These are phyloP conservation scores for Medakamo hakoo DNA, from an alignment of 139 green algal species.

Conservation along the genomic window DNA sequence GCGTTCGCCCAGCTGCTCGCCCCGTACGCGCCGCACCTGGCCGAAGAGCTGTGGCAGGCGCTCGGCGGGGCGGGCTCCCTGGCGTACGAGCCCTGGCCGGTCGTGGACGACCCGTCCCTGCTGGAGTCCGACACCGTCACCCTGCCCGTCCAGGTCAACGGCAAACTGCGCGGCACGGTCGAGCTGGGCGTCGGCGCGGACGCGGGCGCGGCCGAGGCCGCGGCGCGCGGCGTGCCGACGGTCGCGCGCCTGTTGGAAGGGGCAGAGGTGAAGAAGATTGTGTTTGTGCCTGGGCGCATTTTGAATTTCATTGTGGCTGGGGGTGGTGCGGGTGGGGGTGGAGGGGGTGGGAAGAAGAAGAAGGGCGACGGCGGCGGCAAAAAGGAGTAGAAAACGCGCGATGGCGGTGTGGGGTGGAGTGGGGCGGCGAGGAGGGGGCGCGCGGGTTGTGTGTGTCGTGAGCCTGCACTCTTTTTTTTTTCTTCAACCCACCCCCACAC, in stretches of 20 bases:
- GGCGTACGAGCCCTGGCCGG: slow-evolving; percentile 72
- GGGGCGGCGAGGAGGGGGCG: no score
- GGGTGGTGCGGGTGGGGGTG: slow-evolving; percentile 24
- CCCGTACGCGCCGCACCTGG: slow-evolving; percentile 89
- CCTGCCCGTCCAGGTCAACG: slow-evolving; percentile 78
- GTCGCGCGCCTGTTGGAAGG: slow-evolving; percentile 50
- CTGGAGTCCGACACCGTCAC: slow-evolving; percentile 65
- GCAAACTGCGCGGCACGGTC: slow-evolving; percentile 77
- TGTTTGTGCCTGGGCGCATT: slow-evolving; percentile 84
- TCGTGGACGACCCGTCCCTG: slow-evolving; percentile 38
- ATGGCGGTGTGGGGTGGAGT: no score
- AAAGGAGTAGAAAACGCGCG: no score
- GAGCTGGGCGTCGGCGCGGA: slow-evolving; percentile 37
- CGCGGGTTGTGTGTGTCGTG: no score
- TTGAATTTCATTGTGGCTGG: slow-evolving; percentile 71
- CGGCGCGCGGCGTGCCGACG: slow-evolving; percentile 23
- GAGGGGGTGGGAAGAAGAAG: no score
- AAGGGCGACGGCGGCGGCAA: background rate
- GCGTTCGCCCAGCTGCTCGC: slow-evolving; percentile 82
- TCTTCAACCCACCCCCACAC: no score
- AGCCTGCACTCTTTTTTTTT: no score
- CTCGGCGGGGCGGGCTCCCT: slow-evolving; percentile 32
- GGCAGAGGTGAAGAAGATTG: slow-evolving; percentile 81
- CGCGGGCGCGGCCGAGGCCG: slow-evolving; percentile 56
- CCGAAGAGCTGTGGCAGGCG: slow-evolving; percentile 72